Conservation (phyloP, 331 rosid species). For the Malus hybrid region DNA sequence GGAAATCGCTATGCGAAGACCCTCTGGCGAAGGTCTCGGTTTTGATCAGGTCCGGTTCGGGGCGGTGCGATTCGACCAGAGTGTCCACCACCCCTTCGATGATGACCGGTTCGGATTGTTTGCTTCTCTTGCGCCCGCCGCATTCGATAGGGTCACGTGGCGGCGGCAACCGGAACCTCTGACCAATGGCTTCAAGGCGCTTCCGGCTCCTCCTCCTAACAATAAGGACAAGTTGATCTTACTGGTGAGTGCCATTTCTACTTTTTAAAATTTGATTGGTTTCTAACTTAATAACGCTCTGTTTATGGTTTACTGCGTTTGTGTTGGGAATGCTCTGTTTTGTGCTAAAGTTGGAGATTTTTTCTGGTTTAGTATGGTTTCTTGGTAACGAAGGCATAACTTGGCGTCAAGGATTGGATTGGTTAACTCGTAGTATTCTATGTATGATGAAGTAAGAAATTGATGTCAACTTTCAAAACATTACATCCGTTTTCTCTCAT, state of each 20-base stretch:
- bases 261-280: not conserved
- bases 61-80: constrained; percentile 5
- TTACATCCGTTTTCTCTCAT: not conserved
- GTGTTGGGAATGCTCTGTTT: not conserved
- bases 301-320: not conserved
- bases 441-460: not conserved
- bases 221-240: constrained; percentile 27
- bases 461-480: not conserved
- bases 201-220: not conserved
- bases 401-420: not conserved
- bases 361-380: not conserved
- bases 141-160: not conserved
- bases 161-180: not conserved
- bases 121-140: not conserved
- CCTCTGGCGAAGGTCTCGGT: not conserved
- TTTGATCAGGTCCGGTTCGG: not conserved
- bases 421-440: not conserved
- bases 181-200: constrained; percentile 1
- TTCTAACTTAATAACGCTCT: not conserved
- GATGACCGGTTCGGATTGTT: not conserved
- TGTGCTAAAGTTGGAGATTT: not conserved
- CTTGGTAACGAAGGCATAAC: not conserved
- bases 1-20: constrained; percentile 25
- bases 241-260: constrained; percentile 22
- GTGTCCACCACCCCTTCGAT: constrained; percentile 5